phyloP scores from a whole-genome alignment of 768 basidiomycete species.

The Kwoniella botswanensis region DNA sequence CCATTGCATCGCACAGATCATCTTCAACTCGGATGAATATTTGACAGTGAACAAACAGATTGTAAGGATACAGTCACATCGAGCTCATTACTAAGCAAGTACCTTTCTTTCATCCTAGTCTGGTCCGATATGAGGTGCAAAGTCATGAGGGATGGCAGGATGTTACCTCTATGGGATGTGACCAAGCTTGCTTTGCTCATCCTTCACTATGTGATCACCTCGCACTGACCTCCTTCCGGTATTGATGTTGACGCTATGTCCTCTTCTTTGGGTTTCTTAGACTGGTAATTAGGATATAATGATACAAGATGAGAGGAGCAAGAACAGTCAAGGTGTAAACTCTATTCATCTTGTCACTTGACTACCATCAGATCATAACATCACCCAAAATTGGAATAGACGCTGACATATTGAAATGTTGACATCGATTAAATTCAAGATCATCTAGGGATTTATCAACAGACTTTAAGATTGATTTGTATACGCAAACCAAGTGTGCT shows the following conservation, averaged over 20 bases:
- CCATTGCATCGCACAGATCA: neutral
- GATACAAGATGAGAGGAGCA: neutral
- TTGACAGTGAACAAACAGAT: no score
- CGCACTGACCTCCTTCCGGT: neutral
- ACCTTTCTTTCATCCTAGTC: no score
- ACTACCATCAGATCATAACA: neutral
- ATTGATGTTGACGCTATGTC: neutral
- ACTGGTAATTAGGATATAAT: neutral
- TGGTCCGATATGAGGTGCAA: no score
- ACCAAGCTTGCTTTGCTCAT: neutral
- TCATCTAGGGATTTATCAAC: neutral
- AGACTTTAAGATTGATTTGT: no score
- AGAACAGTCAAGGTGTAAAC: neutral
- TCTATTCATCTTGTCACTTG: neutral
- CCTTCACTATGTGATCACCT: slow-evolving; percentile 2
- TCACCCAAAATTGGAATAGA: neutral
- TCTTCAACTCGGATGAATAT: neutral
- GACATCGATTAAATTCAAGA: neutral
- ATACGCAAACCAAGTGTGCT: no score
- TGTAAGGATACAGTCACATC: no score
- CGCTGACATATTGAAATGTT: neutral
- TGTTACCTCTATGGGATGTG: no score
- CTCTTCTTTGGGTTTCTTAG: neutral
- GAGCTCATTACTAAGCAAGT: no score
- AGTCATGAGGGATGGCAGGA: no score